Evolutionary conservation across 2,329 filamentous ascomycete genomes (phyloP).

Genomic region (Penicillium digitatum): DNA sequence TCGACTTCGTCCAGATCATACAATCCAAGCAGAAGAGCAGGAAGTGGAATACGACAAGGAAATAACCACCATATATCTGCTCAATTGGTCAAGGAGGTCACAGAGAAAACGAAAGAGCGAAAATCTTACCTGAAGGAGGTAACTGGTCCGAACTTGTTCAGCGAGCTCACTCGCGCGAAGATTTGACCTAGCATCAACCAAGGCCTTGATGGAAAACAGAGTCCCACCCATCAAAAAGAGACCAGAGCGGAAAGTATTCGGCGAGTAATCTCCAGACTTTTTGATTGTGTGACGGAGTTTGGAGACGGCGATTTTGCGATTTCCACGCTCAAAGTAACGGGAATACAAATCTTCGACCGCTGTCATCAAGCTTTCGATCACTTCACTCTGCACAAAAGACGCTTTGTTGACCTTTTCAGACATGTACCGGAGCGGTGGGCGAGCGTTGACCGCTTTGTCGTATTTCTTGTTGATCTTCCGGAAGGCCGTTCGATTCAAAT

Average conservation of each 20-base stretch:
- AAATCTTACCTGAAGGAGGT: conserved; percentile 60
- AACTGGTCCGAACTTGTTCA: conserved; percentile 56
- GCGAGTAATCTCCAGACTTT: conserved; percentile 57
- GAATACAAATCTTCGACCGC: conserved; percentile 88
- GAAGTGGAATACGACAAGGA: conserved; percentile 75
- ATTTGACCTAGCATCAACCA: conserved; percentile 55
- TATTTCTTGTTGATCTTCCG: conserved; percentile 99
- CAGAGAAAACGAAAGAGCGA: not conserved
- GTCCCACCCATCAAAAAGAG: conserved; percentile 65
- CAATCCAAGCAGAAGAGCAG: conserved; percentile 82
- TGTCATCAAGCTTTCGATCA: conserved; percentile 74
- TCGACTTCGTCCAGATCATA: conserved; percentile 73
- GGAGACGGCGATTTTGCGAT: conserved; percentile 82
- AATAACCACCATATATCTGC: conserved; percentile 88
- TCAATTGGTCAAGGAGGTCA: conserved; percentile 23
- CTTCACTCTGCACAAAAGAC: conserved; percentile 86
- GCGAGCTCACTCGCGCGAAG: conserved; percentile 50
- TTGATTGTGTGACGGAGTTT: conserved; percentile 73
- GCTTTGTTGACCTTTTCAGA: conserved; percentile 85
- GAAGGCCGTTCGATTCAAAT: conserved; percentile 88
- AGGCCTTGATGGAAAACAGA: conserved; percentile 63
- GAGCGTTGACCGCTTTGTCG: conserved; percentile 80
- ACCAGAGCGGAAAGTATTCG: conserved; percentile 57
- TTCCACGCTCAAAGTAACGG: conserved; percentile 88
- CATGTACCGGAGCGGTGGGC: conserved; percentile 76